Conservation (phyloP, 192 early-diverging fungal species). For the Tieghemiomyces parasiticus region DNA sequence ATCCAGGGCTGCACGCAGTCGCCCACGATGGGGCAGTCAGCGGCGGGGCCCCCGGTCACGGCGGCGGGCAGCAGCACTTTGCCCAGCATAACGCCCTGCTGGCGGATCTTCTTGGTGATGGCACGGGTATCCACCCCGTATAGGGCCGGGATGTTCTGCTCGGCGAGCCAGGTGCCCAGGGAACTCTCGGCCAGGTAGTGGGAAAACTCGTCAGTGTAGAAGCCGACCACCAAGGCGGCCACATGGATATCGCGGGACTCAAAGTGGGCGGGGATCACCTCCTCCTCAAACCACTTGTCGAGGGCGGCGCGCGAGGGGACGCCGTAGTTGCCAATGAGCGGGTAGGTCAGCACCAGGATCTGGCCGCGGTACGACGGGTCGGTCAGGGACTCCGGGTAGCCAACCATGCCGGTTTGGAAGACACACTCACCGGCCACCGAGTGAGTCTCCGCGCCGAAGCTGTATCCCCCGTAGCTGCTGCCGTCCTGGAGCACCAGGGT, state of each 20-base stretch:
- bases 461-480: constrained; percentile 67
- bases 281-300: constrained; percentile 70
- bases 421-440: constrained; percentile 92
- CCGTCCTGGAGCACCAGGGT: constrained; percentile 81
- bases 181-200: constrained; percentile 84
- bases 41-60: constrained; percentile 24
- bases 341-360: constrained; percentile 96
- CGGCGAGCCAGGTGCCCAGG: constrained; percentile 79
- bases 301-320: constrained; percentile 78
- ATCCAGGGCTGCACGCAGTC: constrained; percentile 33
- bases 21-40: constrained; percentile 20
- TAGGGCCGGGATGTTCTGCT: constrained; percentile 80
- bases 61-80: constrained; percentile 78
- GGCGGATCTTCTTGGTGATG: constrained; percentile 93
- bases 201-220: constrained; percentile 81
- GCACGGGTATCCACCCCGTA: constrained; percentile 94
- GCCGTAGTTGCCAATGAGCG: constrained; percentile 95
- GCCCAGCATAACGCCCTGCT: constrained; percentile 74
- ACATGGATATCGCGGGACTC: constrained; percentile 92
- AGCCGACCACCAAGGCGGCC: constrained; percentile 81
- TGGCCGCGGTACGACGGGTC: constrained; percentile 98
- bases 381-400: constrained; percentile 96
- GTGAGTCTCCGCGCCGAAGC: constrained; percentile 82
- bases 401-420: constrained; percentile 99
- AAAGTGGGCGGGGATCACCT: constrained; percentile 86